Evolutionary conservation across 768 basidiomycete species (phyloP).

Genomic region (Lactarius deliciosus): DNA sequence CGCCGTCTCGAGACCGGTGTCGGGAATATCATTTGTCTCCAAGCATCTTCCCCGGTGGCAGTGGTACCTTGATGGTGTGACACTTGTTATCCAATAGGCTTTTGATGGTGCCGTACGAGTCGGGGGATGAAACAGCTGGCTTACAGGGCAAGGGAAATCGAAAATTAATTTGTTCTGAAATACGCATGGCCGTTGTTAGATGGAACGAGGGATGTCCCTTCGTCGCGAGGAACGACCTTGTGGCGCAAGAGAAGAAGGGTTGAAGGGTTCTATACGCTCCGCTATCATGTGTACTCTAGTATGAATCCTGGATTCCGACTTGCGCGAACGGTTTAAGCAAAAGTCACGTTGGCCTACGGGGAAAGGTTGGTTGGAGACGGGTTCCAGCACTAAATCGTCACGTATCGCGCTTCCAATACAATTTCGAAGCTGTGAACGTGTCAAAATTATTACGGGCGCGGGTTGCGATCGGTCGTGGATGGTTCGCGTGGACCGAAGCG

Average conservation of each 20-base stretch:
- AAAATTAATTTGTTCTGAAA: not conserved
- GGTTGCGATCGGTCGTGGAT: not conserved
- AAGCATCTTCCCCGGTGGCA: not conserved
- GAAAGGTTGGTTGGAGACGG: not conserved
- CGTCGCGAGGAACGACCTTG: not conserved
- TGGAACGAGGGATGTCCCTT: not conserved
- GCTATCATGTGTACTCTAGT: too few relatives aligned
- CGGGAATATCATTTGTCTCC: not conserved
- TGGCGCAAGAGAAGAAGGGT: not conserved
- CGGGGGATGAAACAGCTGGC: not conserved
- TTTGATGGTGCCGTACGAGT: too few relatives aligned
- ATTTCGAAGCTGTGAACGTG: not conserved
- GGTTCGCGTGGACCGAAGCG: too few relatives aligned
- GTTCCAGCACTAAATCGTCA: not conserved
- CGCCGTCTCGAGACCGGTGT: not conserved
- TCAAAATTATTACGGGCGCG: not conserved
- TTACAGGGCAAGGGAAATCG: not conserved
- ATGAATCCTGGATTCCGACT: not conserved
- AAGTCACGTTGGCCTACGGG: not conserved
- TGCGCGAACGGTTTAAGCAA: not conserved
- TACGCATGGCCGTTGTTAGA: not conserved
- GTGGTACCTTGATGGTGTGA: not conserved
- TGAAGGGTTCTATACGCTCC: not conserved
- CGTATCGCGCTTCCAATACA: not conserved
- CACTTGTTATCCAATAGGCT: not conserved